These are phyloP conservation scores for Cladosporium sp. DNA, from an alignment of 2,329 filamentous ascomycete species.

Conservation along the genomic window DNA sequence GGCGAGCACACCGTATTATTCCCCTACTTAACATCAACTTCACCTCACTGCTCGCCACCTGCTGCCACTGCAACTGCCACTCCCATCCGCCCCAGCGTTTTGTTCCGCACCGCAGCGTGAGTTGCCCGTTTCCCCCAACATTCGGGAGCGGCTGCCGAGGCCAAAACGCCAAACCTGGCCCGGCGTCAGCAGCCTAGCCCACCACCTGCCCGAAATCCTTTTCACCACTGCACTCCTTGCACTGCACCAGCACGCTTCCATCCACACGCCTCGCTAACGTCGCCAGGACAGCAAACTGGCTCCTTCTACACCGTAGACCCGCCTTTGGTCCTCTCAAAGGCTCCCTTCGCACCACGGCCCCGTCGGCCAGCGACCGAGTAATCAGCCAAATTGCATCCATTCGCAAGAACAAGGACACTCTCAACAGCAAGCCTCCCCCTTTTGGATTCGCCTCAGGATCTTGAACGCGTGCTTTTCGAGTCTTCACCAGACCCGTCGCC, in stretches of 20 bases:
- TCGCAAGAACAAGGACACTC: constrained; percentile 32
- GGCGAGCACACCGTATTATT: no score
- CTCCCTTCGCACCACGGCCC: constrained; percentile 38
- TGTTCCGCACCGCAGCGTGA: neutral
- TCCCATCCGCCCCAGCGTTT: no score
- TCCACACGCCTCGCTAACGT: neutral
- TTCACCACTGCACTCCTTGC: neutral
- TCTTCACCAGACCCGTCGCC: constrained; percentile 40
- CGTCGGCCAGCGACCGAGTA: constrained; percentile 35
- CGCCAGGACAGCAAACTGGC: constrained; percentile 11
- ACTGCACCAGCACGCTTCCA: neutral
- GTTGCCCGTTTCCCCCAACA: neutral
- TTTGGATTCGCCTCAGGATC: constrained; percentile 30
- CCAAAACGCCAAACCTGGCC: neutral
- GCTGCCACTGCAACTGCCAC: no score
- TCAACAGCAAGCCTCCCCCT: constrained; percentile 42
- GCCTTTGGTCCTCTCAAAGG: constrained; percentile 38
- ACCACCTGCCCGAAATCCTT: neutral
- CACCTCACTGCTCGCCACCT: no score
- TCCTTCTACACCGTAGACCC: constrained; percentile 14
- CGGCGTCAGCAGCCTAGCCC: neutral
- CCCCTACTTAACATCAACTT: no score
- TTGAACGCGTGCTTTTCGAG: constrained; percentile 39
- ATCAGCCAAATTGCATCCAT: constrained; percentile 43
- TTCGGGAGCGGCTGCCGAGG: neutral